Conservation (phyloP, 305 asterid genomes). For the Ruellia speciosa region DNA sequence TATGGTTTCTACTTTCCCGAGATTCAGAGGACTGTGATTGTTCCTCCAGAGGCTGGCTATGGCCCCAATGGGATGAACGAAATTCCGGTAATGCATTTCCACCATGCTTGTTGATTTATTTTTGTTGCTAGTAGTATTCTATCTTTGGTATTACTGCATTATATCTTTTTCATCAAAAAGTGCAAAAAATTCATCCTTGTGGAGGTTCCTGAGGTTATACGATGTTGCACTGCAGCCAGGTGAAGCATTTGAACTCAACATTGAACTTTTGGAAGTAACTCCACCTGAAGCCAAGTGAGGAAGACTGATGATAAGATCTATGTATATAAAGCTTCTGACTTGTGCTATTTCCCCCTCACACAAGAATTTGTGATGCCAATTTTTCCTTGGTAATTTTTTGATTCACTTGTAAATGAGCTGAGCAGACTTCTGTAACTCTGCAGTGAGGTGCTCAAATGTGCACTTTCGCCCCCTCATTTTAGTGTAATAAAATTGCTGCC, state of each 20-base stretch:
- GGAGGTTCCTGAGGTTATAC: conserved; percentile 11
- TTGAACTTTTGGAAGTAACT: conserved; percentile 71
- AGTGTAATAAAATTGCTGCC: too few relatives aligned
- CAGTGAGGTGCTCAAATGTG: too few relatives aligned
- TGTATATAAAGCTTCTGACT: conserved; percentile 8
- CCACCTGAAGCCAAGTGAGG: conserved; percentile 40
- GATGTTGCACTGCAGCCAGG: conserved; percentile 52
- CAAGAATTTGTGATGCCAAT: too few relatives aligned
- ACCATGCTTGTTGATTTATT: conserved; percentile 3
- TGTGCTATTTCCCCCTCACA: too few relatives aligned
- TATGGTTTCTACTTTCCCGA: conserved; percentile 8
- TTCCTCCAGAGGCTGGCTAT: conserved; percentile 84
- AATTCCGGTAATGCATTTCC: conserved; percentile 58
- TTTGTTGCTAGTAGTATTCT: background rate
- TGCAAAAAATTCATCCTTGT: background rate
- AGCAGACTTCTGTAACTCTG: too few relatives aligned
- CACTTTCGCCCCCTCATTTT: too few relatives aligned
- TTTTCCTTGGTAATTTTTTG: too few relatives aligned
- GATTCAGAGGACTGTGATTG: conserved; percentile 73
- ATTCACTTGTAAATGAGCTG: too few relatives aligned
- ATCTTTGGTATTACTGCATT: background rate
- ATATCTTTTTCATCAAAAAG: background rate
- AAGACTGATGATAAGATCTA: background rate
- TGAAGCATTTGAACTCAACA: conserved; percentile 67
- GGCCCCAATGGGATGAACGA: conserved; percentile 85